Conservation (phyloP, 1,284 basidiomycete genomes). For the Fistulinella cinereoalba region DNA sequence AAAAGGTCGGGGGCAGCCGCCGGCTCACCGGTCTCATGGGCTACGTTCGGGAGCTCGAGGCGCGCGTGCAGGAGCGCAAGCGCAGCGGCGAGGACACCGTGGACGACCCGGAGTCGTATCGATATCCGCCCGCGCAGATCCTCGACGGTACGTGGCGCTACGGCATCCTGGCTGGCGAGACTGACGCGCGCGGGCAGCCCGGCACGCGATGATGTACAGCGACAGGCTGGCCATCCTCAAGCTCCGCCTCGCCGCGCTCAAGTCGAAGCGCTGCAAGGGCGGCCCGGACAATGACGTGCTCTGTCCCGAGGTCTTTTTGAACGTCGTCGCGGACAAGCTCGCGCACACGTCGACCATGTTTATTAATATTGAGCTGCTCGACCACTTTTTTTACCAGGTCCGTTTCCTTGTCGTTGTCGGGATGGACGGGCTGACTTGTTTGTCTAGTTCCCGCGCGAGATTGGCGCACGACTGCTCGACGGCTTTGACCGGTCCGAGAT, state of each 20-base stretch:
- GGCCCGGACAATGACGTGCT: slow-evolving; percentile 86
- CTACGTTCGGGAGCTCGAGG: slow-evolving; percentile 84
- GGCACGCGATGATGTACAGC: slow-evolving; percentile 85
- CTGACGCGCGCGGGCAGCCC: slow-evolving; percentile 51
- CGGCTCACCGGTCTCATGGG: slow-evolving; percentile 75
- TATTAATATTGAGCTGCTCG: slow-evolving; percentile 95
- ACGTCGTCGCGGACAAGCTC: slow-evolving; percentile 95
- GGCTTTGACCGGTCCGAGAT: slow-evolving; percentile 88
- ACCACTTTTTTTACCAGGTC: slow-evolving; percentile 98
- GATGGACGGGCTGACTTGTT: background rate
- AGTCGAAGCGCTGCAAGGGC: slow-evolving; percentile 81
- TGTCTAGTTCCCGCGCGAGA: slow-evolving; percentile 89
- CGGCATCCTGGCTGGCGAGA: slow-evolving; percentile 1
- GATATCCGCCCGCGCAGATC: slow-evolving; percentile 88
- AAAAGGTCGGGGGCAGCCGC: slow-evolving; percentile 82
- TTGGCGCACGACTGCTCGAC: slow-evolving; percentile 92
- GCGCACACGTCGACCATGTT: slow-evolving; percentile 97
- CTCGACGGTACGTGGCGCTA: slow-evolving; percentile 62
- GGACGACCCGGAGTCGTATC: slow-evolving; percentile 68
- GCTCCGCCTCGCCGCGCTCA: slow-evolving; percentile 79
- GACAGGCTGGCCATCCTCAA: slow-evolving; percentile 84
- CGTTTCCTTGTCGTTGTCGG: slow-evolving; percentile 16
- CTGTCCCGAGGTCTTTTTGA: slow-evolving; percentile 96
- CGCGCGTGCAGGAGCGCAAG: slow-evolving; percentile 72
- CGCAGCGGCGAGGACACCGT: slow-evolving; percentile 42